Conservation (phyloP, 345 rosid genomes). For the Erodium maritimum region DNA sequence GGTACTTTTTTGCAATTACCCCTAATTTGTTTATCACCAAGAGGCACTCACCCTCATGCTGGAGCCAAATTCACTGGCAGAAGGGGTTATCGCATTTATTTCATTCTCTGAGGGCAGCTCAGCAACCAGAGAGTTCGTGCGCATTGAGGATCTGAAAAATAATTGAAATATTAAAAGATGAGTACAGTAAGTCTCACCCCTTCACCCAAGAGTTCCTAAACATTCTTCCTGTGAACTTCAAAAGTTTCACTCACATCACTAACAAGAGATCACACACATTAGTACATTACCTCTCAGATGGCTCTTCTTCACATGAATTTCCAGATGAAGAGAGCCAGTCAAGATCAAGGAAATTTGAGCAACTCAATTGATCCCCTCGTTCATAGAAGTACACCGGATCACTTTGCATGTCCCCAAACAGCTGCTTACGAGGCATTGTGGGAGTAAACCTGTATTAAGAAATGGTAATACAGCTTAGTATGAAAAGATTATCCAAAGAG, state of each 20-base stretch:
- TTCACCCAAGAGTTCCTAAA: neutral
- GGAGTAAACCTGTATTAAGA: conserved; percentile 51
- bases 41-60: conserved; percentile 56
- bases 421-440: conserved; percentile 58
- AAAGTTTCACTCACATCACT: neutral
- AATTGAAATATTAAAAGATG: neutral
- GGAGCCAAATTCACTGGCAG: conserved; percentile 54
- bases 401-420: conserved; percentile 60
- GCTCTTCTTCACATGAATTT: conserved; percentile 82
- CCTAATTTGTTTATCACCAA: too few relatives aligned
- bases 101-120: conserved; percentile 66
- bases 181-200: neutral
- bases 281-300: conserved; percentile 71
- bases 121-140: conserved; percentile 35
- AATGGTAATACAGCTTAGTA: neutral
- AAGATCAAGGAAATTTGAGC: conserved; percentile 83
- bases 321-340: conserved; percentile 94
- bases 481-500: neutral
- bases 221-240: neutral
- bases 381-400: conserved; percentile 50
- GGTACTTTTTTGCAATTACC: too few relatives aligned
- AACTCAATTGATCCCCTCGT: conserved; percentile 49
- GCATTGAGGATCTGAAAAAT: conserved; percentile 52
- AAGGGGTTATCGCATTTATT: conserved; percentile 49
- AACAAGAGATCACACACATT: neutral